Evolutionary conservation across 371 early-diverging fungal species (phyloP).

Genomic region (Catenaria anguillulae): DNA sequence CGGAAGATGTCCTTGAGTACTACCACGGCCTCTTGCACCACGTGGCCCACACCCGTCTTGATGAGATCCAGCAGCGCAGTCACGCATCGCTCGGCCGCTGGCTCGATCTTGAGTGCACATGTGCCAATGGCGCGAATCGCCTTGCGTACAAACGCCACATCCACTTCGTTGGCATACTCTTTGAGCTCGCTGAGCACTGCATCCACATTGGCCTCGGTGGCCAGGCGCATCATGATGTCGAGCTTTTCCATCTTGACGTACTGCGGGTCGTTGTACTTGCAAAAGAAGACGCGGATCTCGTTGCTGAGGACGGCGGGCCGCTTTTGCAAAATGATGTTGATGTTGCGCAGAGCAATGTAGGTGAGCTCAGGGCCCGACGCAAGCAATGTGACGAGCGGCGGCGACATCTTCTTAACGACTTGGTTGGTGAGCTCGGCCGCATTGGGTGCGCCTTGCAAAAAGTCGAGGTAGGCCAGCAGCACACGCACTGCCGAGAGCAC

Average conservation of each 20-base stretch:
- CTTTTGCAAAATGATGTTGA: conserved; percentile 83
- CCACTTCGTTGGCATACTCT: conserved; percentile 93
- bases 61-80: conserved; percentile 74
- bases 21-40: conserved; percentile 81
- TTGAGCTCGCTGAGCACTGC: conserved; percentile 81
- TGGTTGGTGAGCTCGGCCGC: conserved; percentile 50
- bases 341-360: conserved; percentile 90
- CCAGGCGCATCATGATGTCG: conserved; percentile 80
- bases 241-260: conserved; percentile 95
- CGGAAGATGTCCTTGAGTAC: conserved; percentile 91
- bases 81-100: conserved; percentile 75
- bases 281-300: conserved; percentile 91
- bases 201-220: conserved; percentile 67
- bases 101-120: conserved; percentile 79
- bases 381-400: conserved; percentile 86
- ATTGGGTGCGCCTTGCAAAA: conserved; percentile 11
- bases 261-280: conserved; percentile 96
- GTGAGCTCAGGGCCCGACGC: conserved; percentile 86
- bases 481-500: conserved; percentile 81
- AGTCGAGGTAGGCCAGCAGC: conserved; percentile 68
- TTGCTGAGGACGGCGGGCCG: conserved; percentile 71
- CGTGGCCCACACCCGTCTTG: conserved; percentile 75
- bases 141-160: conserved; percentile 89
- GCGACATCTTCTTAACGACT: conserved; percentile 66
- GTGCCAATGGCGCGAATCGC: conserved; percentile 82